Evolutionary conservation across 2,329 filamentous ascomycete genomes (phyloP).

Genomic region (Fusarium albidum): DNA sequence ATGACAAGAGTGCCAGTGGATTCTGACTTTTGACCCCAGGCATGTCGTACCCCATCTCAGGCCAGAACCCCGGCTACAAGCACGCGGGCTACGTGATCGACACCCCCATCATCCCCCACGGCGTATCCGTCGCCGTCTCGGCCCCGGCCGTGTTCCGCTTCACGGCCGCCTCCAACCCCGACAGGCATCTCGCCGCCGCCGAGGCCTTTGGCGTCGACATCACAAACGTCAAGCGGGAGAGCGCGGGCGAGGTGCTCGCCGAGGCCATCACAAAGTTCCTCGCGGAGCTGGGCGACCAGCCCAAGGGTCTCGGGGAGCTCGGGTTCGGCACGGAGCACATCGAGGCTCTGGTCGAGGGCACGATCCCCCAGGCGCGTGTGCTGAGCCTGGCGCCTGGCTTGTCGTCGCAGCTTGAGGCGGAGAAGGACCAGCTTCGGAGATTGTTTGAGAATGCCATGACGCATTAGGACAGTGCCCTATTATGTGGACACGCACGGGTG

Average conservation of each 20-base stretch:
- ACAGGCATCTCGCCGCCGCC: constrained; percentile 87
- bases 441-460: constrained; percentile 71
- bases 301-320: constrained; percentile 81
- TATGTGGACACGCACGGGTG: background rate
- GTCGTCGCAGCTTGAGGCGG: constrained; percentile 71
- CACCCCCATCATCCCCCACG: constrained; percentile 88
- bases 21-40: constrained; percentile 60
- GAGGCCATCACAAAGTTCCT: constrained; percentile 87
- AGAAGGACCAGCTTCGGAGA: constrained; percentile 74
- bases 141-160: constrained; percentile 95
- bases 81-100: constrained; percentile 86
- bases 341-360: constrained; percentile 89
- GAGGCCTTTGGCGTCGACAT: constrained; percentile 93
- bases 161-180: constrained; percentile 89
- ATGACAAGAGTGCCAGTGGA: too few species aligned
- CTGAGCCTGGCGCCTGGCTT: constrained; percentile 90
- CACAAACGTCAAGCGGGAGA: constrained; percentile 85
- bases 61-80: constrained; percentile 89
- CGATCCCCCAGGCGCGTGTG: constrained; percentile 89
- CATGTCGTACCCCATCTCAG: constrained; percentile 98
- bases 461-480: constrained; percentile 44
- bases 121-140: constrained; percentile 92
- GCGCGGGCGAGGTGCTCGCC: constrained; percentile 85
- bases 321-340: constrained; percentile 82
- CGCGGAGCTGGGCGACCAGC: constrained; percentile 86